phyloP scores from a whole-genome alignment of 2,329 filamentous ascomycete species.

The Fusarium lyarnte region DNA sequence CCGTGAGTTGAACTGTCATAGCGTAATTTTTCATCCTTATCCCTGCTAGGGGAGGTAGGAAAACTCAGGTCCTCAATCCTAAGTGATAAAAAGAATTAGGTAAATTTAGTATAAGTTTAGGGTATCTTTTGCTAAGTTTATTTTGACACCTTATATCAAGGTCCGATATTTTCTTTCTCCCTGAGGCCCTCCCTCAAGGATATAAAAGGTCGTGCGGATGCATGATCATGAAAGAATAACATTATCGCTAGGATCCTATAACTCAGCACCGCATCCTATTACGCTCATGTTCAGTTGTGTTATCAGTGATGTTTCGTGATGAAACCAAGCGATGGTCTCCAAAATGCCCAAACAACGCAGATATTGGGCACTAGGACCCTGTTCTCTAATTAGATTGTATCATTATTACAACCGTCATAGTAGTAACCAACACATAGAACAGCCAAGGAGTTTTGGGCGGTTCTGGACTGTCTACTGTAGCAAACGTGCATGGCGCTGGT shows the following conservation, averaged over 20 bases:
- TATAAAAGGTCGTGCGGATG: neutral
- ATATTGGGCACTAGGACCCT: neutral
- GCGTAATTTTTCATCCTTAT: neutral
- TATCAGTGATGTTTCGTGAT: slow-evolving; percentile 2
- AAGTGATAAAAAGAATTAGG: no score
- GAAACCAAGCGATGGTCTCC: slow-evolving; percentile 7
- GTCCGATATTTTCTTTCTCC: no score
- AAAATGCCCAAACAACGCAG: neutral
- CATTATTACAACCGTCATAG: neutral
- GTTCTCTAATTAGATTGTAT: neutral
- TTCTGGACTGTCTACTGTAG: neutral
- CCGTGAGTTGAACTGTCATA: neutral
- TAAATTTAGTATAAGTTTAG: no score
- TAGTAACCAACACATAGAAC: neutral
- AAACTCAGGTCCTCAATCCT: no score
- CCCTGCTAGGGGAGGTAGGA: no score
- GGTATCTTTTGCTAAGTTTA: no score
- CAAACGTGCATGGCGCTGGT: neutral
- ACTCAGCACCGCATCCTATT: neutral
- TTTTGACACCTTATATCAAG: no score
- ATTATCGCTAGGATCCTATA: neutral
- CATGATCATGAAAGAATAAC: neutral
- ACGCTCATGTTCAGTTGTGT: neutral
- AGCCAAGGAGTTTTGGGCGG: neutral
- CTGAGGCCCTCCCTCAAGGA: neutral